Base-by-base conservation (phyloP, 495 filamentous ascomycete genomes). In the Pyronema omphalodes region DNA sequence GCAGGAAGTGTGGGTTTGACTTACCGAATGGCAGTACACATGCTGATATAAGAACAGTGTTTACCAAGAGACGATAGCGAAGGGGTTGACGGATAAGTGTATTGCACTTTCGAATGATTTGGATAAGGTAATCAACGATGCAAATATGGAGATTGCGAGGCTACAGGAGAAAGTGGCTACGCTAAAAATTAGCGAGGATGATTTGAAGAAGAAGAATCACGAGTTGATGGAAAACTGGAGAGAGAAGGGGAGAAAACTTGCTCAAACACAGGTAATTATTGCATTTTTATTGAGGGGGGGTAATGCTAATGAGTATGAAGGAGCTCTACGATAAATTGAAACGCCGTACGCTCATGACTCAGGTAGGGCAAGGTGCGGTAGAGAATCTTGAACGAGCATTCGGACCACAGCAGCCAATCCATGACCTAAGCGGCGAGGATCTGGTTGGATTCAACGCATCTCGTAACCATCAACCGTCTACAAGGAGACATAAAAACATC, bases 271-370 rank as follows among this genome's bases (percentile, higher is more conserved):
- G 37, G 60, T 64, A 49, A 9, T 39, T 9, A 29, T 40, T 9
- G 49, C 40, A 37, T 12, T 1, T 52, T 11, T 51, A 8, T 51
- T 37, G 5, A 29, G 5, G 23, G 23, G 3, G 3, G 3, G 12
- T 48, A 51, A 51, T 51, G 19, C 9, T 14, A 51, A 9, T 36
- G 35, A 12, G 3, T 15, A n/a, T 29, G 34, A n/a, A 64, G 58
- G 84, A 88, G 57, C 75, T 93, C 6, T 95, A 94, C 57, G 82
- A 86, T 57, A 75, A 81, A 35, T 71, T 94, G 44, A 94, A 94
- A 67, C 74, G 79, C 8, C 60, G 55, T 6, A 63, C 55, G 5
- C 44, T 63, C n/a, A 62, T 63, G 35, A 58, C 60, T 4, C 60
- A 63, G 40, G 60, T 62, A 11, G 59, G 44, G 15, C 34, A 53